These are phyloP conservation scores for Xylaria longipes DNA, from an alignment of 495 filamentous ascomycete genomes.

Conservation along the genomic window DNA sequence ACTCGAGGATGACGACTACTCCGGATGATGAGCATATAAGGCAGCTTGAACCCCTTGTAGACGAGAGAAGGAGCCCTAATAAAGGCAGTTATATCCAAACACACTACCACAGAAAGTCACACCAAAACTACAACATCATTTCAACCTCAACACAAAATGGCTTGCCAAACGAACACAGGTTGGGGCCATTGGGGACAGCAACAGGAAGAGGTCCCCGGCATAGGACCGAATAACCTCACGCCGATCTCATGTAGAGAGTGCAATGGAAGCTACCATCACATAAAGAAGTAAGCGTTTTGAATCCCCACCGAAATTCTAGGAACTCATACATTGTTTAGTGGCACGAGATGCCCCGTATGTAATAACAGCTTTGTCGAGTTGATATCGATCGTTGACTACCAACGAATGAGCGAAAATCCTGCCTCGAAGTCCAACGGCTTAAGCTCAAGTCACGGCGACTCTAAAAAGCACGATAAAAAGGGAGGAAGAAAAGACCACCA, in stretches of 20 bases:
- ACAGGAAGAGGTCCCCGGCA: constrained; percentile 17
- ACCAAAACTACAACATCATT: background rate
- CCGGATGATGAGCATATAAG: constrained; percentile 18
- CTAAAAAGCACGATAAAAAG: constrained; percentile 17
- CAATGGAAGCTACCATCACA: constrained; percentile 9
- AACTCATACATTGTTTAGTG: background rate
- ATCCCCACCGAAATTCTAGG: background rate
- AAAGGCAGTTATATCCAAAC: background rate
- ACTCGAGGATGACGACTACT: background rate
- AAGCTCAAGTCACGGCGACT: constrained; percentile 3
- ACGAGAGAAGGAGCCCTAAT: background rate
- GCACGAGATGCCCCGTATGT: constrained; percentile 12
- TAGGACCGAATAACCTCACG: constrained; percentile 8
- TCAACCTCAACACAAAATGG: constrained; percentile 3
- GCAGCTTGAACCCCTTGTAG: background rate
- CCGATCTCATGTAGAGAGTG: constrained; percentile 20
- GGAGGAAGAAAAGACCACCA: constrained; percentile 12
- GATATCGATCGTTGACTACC: constrained; percentile 14
- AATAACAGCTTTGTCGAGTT: constrained; percentile 22
- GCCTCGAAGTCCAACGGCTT: background rate
- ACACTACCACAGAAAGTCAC: background rate
- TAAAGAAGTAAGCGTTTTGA: constrained; percentile 13
- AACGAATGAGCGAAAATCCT: background rate
- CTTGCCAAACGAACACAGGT: background rate
- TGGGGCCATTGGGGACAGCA: constrained; percentile 11